Base-by-base conservation (phyloP, 148 eudicot genomes). In the Rheum nobile region DNA sequence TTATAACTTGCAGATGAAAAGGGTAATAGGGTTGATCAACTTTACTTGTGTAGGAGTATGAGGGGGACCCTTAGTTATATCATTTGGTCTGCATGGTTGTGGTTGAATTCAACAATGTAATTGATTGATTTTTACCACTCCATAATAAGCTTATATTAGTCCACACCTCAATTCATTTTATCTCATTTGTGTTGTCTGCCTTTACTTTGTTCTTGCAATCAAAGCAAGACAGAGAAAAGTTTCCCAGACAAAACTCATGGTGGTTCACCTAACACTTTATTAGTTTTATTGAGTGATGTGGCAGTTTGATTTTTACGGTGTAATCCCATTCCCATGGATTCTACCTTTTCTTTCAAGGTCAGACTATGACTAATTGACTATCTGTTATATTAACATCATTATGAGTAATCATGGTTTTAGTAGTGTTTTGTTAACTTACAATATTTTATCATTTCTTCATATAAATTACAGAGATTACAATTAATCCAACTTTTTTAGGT, bases 211-310 rank as follows among this genome's bases (percentile, higher is more conserved):
- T 16, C 16, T 32, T 63, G 16, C 39, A 63, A 63, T 63, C 39
- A 57, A 52, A 8, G 59, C 29, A 52, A 52, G 10, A 17, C n/a
- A 63, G 21, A 63, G 21, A 63, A 63, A 63, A 32, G 34, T 59
- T 17, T 31, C 13, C 21, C 69, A 63, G 38, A 63, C 69, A 63
- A 2, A 63, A 14, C 6, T 29, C 38, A 31, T 32, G 32, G 69
- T 63, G 69, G 69, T 63, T 63, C 69, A 63, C 69, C 69, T 63
- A 63, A 63, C 69, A 1, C 37, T 31, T 31, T 31, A 24, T 63
- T 63, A 21, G 6, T 0, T 16, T 63, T 12, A 16, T 63, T n/a
- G 69, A 63, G 21, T 19, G 43, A 41, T 41, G 43, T 8, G 43
- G 8, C 2, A 13, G 38, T 63, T 63, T 63, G 69, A 63, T 63